phyloP scores from a whole-genome alignment of 2,329 filamentous ascomycete genomes.

The Teratosphaeria destructans region DNA sequence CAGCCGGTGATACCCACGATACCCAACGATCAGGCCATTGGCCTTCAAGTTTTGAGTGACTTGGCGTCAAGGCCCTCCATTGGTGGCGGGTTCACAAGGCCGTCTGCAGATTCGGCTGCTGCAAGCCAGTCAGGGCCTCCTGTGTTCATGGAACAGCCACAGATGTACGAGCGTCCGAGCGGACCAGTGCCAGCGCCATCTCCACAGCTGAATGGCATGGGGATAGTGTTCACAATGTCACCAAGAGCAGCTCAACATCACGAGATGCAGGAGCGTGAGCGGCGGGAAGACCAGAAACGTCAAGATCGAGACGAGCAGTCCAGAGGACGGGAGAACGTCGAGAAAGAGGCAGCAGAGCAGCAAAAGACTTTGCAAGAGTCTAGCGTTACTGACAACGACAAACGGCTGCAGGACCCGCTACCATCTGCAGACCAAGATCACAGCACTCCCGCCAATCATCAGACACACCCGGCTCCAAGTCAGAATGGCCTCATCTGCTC shows the following conservation, averaged over 20 bases:
- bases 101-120: background rate
- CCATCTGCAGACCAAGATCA: background rate
- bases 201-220: background rate
- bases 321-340: background rate
- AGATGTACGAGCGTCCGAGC: background rate
- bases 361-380: background rate
- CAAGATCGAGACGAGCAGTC: background rate
- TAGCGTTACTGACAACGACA: background rate
- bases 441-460: background rate
- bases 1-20: conserved; percentile 14
- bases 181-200: background rate
- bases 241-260: conserved; percentile 1
- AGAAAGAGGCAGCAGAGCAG: background rate
- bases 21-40: conserved; percentile 32
- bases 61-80: conserved; percentile 16
- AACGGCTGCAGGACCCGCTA: background rate
- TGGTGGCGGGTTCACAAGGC: background rate
- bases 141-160: background rate
- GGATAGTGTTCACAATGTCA: conserved; percentile 3
- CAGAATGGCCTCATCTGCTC: background rate
- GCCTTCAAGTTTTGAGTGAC: conserved; percentile 24
- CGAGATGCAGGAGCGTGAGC: background rate
- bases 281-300: background rate
- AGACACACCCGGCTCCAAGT: background rate
- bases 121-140: background rate